Conservation (phyloP, 441 rosid genomes). For the Hypseocharis bilobata region DNA sequence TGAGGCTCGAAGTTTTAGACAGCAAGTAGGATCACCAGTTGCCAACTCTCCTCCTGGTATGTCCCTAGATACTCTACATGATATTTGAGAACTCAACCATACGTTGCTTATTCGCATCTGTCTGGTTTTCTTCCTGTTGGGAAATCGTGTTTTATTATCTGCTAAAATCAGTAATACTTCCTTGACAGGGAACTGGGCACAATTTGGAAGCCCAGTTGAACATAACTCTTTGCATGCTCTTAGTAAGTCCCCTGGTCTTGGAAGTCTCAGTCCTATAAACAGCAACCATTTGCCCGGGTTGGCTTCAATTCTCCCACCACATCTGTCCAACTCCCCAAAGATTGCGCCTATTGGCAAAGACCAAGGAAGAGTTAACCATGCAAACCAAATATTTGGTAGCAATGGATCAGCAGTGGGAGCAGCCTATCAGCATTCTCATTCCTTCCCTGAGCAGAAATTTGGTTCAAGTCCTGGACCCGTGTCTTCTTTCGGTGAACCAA, state of each 20-base stretch:
- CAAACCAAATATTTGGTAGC: constrained; percentile 36
- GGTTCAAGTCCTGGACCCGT: constrained; percentile 45
- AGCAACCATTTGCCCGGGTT: constrained; percentile 49
- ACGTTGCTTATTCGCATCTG: background rate
- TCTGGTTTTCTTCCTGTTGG: constrained; percentile 4
- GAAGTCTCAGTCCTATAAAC: constrained; percentile 42
- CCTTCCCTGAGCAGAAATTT: constrained; percentile 47
- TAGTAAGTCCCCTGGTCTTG: constrained; percentile 47
- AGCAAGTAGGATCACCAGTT: constrained; percentile 69
- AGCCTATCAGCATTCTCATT: constrained; percentile 41
- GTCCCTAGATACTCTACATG: constrained; percentile 9
- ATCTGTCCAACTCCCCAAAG: constrained; percentile 43
- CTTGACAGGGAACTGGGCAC: constrained; percentile 60
- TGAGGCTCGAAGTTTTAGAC: constrained; percentile 49
- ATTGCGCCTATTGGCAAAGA: constrained; percentile 64
- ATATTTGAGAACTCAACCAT: constrained; percentile 9
- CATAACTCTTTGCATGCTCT: constrained; percentile 44
- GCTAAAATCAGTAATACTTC: constrained; percentile 18
- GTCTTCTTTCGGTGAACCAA: constrained; percentile 45
- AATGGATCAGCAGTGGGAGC: constrained; percentile 36
- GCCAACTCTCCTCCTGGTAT: constrained; percentile 77
- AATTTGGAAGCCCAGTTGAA: constrained; percentile 59
- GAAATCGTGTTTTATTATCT: constrained; percentile 13
- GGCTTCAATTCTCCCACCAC: constrained; percentile 64
- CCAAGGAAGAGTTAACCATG: constrained; percentile 41